A percentile compares a stretch with the other conserved stretches of the same genome.
Conservation (phyloP, 2,329 filamentous ascomycete species). For the Aspergillus neotritici region DNA sequence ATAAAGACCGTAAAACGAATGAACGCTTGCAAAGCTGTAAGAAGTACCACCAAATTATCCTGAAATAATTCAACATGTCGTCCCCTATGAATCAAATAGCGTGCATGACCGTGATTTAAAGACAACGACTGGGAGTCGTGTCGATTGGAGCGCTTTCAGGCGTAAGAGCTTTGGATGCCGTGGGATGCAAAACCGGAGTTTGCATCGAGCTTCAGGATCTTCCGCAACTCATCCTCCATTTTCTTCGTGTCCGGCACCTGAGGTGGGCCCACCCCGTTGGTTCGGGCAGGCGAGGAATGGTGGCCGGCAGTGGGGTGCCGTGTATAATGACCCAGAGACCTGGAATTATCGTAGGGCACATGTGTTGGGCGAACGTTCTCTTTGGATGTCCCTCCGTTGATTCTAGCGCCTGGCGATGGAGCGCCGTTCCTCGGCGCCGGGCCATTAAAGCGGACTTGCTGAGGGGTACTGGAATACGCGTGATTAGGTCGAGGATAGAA, state of each 20-base stretch:
- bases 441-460: slow-evolving; percentile 22
- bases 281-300: slow-evolving; percentile 19
- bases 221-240: slow-evolving; percentile 45
- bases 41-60: no score
- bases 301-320: slow-evolving; percentile 17
- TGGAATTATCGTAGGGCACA: slow-evolving; percentile 17
- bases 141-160: slow-evolving; percentile 17
- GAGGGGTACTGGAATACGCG: slow-evolving; percentile 17
- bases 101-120: no score
- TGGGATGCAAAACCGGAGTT: slow-evolving; percentile 23
- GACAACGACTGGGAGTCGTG: background rate
- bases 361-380: slow-evolving; percentile 19
- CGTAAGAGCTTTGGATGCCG: slow-evolving; percentile 31
- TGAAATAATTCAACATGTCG: no score
- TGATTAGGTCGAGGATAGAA: slow-evolving; percentile 20
- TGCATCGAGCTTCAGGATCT: slow-evolving; percentile 43
- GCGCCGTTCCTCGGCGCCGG: slow-evolving; percentile 31
- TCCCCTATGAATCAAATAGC: no score
- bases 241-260: slow-evolving; percentile 37
- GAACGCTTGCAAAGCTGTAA: no score
- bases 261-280: slow-evolving; percentile 17
- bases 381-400: slow-evolving; percentile 4
- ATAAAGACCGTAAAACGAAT: no score
- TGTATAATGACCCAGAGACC: slow-evolving; percentile 9
- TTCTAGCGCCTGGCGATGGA: slow-evolving; percentile 18